phyloP scores from a whole-genome alignment of 139 green algal species.

The Chlorella ohadii region DNA sequence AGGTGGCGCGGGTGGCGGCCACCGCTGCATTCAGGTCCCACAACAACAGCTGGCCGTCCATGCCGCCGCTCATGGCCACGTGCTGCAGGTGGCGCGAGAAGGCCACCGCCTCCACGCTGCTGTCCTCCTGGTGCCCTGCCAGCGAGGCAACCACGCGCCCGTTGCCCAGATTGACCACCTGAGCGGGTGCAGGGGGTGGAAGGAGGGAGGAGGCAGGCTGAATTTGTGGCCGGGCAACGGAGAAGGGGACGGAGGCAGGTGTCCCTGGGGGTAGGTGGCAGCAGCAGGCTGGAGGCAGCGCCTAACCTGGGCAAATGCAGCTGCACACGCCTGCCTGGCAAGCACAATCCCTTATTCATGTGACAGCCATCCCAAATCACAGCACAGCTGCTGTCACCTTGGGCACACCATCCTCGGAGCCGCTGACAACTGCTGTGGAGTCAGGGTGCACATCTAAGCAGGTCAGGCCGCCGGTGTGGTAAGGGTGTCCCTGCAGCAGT shows the following conservation, averaged over 20 bases:
- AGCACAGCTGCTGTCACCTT: conserved; percentile 59
- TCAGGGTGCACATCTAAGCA: conserved; percentile 71
- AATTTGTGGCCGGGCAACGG: no score
- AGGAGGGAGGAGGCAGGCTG: not conserved
- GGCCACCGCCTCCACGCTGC: conserved; percentile 73
- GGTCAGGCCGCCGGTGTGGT: conserved; percentile 70
- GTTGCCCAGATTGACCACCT: conserved; percentile 17
- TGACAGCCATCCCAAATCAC: no score
- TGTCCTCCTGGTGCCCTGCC: conserved; percentile 74
- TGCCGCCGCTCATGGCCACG: conserved; percentile 64
- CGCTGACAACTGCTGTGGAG: conserved; percentile 62
- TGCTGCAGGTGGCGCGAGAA: conserved; percentile 59
- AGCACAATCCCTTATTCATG: no score
- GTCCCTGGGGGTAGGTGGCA: no score
- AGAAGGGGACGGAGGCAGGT: no score
- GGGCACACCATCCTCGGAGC: conserved; percentile 69
- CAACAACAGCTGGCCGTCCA: conserved; percentile 81
- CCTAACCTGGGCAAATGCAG: no score
- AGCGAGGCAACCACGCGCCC: conserved; percentile 35
- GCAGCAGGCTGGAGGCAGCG: no score
- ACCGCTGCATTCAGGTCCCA: conserved; percentile 73
- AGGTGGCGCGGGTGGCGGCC: conserved; percentile 49
- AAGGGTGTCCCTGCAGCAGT: conserved; percentile 14
- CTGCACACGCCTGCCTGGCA: no score
- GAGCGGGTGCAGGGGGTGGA: not conserved